phyloP scores from a whole-genome alignment of 257 asterid genomes.

The Rehmannia glutinosa region DNA sequence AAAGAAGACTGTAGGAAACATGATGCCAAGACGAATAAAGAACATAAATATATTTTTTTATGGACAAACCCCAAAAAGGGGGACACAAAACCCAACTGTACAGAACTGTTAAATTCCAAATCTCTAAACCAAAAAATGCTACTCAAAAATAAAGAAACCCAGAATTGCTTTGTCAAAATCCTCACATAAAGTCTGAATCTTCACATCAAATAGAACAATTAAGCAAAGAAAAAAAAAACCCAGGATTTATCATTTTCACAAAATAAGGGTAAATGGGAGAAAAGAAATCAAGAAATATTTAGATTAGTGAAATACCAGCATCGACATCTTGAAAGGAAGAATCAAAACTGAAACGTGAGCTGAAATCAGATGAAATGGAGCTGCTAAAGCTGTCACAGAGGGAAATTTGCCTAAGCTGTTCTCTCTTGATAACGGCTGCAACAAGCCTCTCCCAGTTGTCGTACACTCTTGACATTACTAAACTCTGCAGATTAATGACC shows the following conservation, averaged over 20 bases:
- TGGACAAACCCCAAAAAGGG: no score
- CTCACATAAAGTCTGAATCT: no score
- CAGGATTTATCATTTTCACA: neutral
- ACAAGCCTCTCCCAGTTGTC: no score
- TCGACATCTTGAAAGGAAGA: neutral
- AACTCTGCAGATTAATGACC: neutral
- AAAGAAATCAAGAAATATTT: neutral
- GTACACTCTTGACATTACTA: neutral
- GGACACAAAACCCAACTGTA: no score
- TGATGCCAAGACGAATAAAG: no score
- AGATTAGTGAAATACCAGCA: neutral
- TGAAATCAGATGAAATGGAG: neutral
- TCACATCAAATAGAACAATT: no score
- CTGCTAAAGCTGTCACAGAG: slow-evolving; percentile 12
- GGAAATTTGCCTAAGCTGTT: slow-evolving; percentile 10
- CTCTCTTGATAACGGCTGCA: slow-evolving; percentile 10
- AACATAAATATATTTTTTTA: no score
- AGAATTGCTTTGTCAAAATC: no score
- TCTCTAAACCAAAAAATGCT: no score
- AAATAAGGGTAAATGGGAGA: neutral
- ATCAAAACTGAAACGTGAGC: neutral
- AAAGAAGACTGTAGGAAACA: no score
- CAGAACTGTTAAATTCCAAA: no score
- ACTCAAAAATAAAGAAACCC: no score
- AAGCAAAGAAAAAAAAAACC: neutral